Conservation (phyloP, 352 stramenopile species). For the Globisporangium canariense region DNA sequence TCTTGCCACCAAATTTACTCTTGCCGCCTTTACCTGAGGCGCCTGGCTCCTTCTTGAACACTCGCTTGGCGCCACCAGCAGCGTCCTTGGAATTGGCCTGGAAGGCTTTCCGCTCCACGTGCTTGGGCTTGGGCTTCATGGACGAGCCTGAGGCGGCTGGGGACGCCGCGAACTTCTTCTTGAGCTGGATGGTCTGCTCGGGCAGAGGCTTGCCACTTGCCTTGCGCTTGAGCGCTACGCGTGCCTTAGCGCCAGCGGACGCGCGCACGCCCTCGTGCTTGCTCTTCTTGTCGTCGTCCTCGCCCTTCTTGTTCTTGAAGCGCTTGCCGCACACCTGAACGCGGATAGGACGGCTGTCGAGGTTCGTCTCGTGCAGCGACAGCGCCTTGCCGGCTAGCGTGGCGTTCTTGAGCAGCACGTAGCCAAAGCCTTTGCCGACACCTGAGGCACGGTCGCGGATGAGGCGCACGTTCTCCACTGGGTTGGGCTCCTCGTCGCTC, state of each 20-base stretch:
- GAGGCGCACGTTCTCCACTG: constrained; percentile 86
- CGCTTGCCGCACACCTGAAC: constrained; percentile 82
- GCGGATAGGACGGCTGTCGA: constrained; percentile 66
- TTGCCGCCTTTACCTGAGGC: constrained; percentile 19
- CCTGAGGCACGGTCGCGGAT: constrained; percentile 88
- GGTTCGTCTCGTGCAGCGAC: constrained; percentile 56
- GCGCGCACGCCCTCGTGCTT: constrained; percentile 62
- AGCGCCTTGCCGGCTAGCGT: constrained; percentile 71
- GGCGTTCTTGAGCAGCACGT: constrained; percentile 78
- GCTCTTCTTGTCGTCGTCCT: constrained; percentile 27
- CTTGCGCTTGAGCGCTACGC: constrained; percentile 63
- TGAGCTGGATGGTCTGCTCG: constrained; percentile 21
- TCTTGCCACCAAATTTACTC: constrained; percentile 18
- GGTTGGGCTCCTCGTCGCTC: constrained; percentile 56
- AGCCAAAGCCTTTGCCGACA: constrained; percentile 91
- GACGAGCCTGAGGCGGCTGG: constrained; percentile 6
- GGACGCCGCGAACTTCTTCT: constrained; percentile 29
- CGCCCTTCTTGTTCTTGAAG: constrained; percentile 76
- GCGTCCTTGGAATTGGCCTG: constrained; percentile 17
- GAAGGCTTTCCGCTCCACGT: constrained; percentile 44
- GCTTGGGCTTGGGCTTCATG: constrained; percentile 64
- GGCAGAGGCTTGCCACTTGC: background rate
- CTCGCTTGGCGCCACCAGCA: constrained; percentile 8
- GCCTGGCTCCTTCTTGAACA: constrained; percentile 12
- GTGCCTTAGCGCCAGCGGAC: constrained; percentile 46